Percentiles rank a stretch among this genome's conserved stretches.
phyloP scores from a whole-genome alignment of 352 stramenopile genomes.

The Bremia lactucae region DNA sequence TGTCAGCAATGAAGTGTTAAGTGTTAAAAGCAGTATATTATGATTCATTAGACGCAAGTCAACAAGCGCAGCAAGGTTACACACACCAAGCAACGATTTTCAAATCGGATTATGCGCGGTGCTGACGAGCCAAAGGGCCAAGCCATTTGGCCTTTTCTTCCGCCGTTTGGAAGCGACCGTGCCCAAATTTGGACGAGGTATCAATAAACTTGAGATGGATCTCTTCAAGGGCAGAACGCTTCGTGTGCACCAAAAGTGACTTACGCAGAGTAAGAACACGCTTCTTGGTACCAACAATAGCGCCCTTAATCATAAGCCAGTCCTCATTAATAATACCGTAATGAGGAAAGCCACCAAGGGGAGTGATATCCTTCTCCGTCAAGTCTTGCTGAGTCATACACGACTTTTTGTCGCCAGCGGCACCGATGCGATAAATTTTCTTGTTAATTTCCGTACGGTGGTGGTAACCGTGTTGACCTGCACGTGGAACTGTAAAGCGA shows the following conservation, averaged over 20 bases:
- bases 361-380: conserved; percentile 99
- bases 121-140: conserved; percentile 90
- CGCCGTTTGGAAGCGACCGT: conserved; percentile 99
- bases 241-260: conserved; percentile 95
- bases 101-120: conserved; percentile 63
- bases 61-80: conserved; percentile 13
- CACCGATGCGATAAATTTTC: conserved; percentile 99
- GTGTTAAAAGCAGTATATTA: too few relatives aligned
- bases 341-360: conserved; percentile 99
- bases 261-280: conserved; percentile 97
- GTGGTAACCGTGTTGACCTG: conserved; percentile 99
- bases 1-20: too few relatives aligned
- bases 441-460: conserved; percentile 99
- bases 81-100: conserved; percentile 12
- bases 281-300: conserved; percentile 97
- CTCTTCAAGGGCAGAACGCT: conserved; percentile 94
- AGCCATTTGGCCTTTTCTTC: conserved; percentile 99
- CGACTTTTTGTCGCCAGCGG: conserved; percentile 87
- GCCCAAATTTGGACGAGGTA: conserved; percentile 98
- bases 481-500: conserved; percentile 94
- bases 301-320: conserved; percentile 99
- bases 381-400: conserved; percentile 98
- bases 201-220: conserved; percentile 95
- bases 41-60: too few relatives aligned
- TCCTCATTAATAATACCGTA: conserved; percentile 99